Conservation (phyloP, 2,329 filamentous ascomycete species). For the Diaporthe sp. region DNA sequence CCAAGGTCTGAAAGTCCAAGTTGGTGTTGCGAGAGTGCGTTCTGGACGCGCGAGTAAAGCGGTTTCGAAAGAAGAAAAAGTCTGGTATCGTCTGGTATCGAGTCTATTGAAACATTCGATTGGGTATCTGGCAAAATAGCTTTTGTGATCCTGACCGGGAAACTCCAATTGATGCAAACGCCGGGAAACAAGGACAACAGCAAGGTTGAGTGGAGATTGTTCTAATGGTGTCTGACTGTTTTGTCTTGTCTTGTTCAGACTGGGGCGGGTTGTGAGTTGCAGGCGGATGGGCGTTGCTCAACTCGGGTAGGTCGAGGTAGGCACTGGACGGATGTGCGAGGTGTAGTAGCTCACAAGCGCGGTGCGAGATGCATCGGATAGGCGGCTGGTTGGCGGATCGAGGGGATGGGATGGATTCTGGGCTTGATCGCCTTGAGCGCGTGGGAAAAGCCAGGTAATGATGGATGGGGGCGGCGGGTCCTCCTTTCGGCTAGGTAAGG, state of each 20-base stretch:
- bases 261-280: slow-evolving; percentile 11
- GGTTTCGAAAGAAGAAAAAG: slow-evolving; percentile 35
- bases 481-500: slow-evolving; percentile 11
- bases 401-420: slow-evolving; percentile 12
- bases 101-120: slow-evolving; percentile 46
- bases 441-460: slow-evolving; percentile 28
- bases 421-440: slow-evolving; percentile 19
- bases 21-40: slow-evolving; percentile 38
- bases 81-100: slow-evolving; percentile 29
- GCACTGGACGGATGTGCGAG: background rate
- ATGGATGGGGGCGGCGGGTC: background rate
- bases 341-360: slow-evolving; percentile 9
- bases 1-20: background rate
- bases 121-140: slow-evolving; percentile 43
- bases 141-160: slow-evolving; percentile 43
- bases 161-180: slow-evolving; percentile 44
- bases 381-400: slow-evolving; percentile 25
- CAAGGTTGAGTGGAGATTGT: slow-evolving; percentile 50
- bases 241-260: background rate
- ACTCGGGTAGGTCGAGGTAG: background rate
- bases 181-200: slow-evolving; percentile 41
- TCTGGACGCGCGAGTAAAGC: background rate
- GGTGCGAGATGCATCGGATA: slow-evolving; percentile 22
- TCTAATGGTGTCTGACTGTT: slow-evolving; percentile 17
- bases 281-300: slow-evolving; percentile 1